Conservation (phyloP, 176 grass and related monocot genomes). For the Hordeum vulgare region MorexV3_pseudomolecules_assembly NC_058520.1:508084858-508085357, state of each 20-base stretch:
- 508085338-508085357: too few relatives aligned
- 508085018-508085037: neutral
- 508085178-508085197: slow-evolving; percentile 16
- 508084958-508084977: too few relatives aligned
- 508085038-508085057: neutral
- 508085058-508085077: neutral
- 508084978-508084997: too few relatives aligned
- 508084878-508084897: too few relatives aligned
- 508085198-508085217: slow-evolving; percentile 6
- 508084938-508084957: too few relatives aligned
- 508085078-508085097: neutral
- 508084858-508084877: too few relatives aligned
- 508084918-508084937: too few relatives aligned
- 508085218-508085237: neutral
- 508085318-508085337: too few relatives aligned
- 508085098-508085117: slow-evolving; percentile 13
- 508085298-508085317: neutral
- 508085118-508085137: neutral
- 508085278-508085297: neutral
- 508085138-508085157: neutral
- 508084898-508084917: too few relatives aligned
- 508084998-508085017: neutral
- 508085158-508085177: slow-evolving; percentile 21
- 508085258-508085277: neutral
- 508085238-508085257: neutral